Conservation (phyloP, 1,284 basidiomycete genomes). For the Cryptococcus maquisensis region DNA sequence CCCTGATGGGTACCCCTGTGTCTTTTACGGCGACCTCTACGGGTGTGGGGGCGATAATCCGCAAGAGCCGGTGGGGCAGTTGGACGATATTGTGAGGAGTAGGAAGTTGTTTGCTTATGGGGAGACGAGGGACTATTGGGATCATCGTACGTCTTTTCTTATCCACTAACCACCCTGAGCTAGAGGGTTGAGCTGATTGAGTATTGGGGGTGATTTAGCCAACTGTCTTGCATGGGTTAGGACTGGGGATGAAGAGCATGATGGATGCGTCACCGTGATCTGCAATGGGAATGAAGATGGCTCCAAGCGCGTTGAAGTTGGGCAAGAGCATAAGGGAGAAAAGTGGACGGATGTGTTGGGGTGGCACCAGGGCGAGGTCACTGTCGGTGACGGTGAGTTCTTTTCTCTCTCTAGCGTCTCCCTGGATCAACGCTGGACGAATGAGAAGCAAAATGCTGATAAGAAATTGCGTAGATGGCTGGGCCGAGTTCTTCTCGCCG, state of each 20-base stretch:
- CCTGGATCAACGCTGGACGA: neutral
- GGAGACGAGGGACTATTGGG: conserved; percentile 53
- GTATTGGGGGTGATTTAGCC: conserved; percentile 19
- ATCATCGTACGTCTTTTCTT: conserved; percentile 50
- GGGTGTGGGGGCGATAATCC: conserved; percentile 54
- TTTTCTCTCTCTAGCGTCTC: neutral
- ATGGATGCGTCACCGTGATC: conserved; percentile 53
- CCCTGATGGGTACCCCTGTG: conserved; percentile 76
- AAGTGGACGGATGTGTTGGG: conserved; percentile 58
- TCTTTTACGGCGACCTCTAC: conserved; percentile 84
- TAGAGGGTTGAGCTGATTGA: neutral
- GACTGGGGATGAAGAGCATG: conserved; percentile 52
- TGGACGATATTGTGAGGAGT: conserved; percentile 54
- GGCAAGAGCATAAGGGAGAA: conserved; percentile 55
- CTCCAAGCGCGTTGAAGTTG: conserved; percentile 53
- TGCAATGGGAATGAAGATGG: conserved; percentile 48
- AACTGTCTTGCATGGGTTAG: conserved; percentile 55
- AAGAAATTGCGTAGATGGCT: conserved; percentile 51
- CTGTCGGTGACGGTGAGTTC: conserved; percentile 51
- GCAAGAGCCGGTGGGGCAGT: conserved; percentile 50
- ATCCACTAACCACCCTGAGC: neutral
- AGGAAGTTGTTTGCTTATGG: conserved; percentile 57
- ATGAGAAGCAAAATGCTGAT: neutral
- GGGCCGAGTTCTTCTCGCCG: conserved; percentile 54
- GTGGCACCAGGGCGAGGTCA: conserved; percentile 55